Evolutionary conservation across 768 basidiomycete genomes (phyloP), one percentile per base, ranked within the genome.

Genomic region (Dacryopinax spathularia): DNA sequence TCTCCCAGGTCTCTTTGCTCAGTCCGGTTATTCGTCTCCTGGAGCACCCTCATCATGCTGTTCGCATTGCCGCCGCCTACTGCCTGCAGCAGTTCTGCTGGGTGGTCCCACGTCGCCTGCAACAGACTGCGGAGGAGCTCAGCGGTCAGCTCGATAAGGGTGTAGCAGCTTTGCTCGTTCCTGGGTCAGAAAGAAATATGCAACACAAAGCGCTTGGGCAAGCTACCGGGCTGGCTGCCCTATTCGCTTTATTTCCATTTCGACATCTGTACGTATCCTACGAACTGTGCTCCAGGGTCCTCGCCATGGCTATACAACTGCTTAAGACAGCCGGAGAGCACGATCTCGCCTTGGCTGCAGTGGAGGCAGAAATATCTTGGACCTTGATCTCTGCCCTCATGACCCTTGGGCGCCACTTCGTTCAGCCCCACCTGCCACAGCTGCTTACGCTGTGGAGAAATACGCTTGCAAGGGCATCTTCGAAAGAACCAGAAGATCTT

Each of bases 391-490:
- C 89, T 0, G 86, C 92, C 0, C 75, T 98, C 31, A 92, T 97
- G 89, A 82, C 87, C 1, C 84, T 96, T 6, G 95, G 94, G 0
- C 91, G 89, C 2, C 89, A 91, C 68, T 96, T 98, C 67, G 92
- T 97, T 61, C 85, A 91, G 18, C 83, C 91, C 0, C 93, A 99
- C 72, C 81, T 98, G 1, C 89, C 94, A 0, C 95, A 97, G 68
- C 79, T 98, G 18, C 81, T 98, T 37, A 91, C 98, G 0, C 82
- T 99, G 2, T 99, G 96, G 96, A 80, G 96, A 33, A 99, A 99
- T 68, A 93, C 95, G 1, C 79, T 99, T 0, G 93, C 96, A 1
- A 99, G 98, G 73, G 87, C 91, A 0, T 93, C 91, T 0, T 87
- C 81, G 69, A 96, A 96, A 73, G 95, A 98, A 69, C 77, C 84